Conservation (phyloP, 1,139 yeast species). For the Geotrichum aggregatum region DNA sequence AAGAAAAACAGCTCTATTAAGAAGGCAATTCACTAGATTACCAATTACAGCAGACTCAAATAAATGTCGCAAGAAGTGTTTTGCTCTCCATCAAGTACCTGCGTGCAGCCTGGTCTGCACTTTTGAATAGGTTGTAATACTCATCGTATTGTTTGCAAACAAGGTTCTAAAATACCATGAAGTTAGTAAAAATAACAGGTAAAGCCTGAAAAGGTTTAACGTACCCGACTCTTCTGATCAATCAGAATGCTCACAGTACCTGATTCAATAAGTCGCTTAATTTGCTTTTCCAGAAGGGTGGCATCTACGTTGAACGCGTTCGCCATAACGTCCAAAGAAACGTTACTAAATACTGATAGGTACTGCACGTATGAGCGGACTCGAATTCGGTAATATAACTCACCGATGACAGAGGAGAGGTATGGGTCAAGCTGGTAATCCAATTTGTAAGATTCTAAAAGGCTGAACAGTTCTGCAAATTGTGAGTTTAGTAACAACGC, state of each 20-base stretch:
- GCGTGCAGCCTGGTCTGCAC: slow-evolving; percentile 12
- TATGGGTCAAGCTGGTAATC: slow-evolving; percentile 26
- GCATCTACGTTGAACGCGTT: slow-evolving; percentile 13
- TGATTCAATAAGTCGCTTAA: slow-evolving; percentile 17
- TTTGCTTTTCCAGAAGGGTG: slow-evolving; percentile 13
- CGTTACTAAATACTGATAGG: slow-evolving; percentile 25
- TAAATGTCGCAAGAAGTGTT: slow-evolving; percentile 12
- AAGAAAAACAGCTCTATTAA: no score
- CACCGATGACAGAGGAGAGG: slow-evolving; percentile 22
- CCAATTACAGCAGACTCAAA: no score
- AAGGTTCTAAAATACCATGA: background rate
- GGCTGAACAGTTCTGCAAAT: slow-evolving; percentile 23
- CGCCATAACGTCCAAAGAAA: slow-evolving; percentile 23
- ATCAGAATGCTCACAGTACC: slow-evolving; percentile 20
- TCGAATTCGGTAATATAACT: slow-evolving; percentile 22
- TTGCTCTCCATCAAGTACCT: slow-evolving; percentile 10
- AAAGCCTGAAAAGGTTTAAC: background rate
- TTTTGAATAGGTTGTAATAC: background rate
- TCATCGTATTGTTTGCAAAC: slow-evolving; percentile 7
- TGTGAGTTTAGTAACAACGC: slow-evolving; percentile 22
- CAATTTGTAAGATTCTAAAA: slow-evolving; percentile 23
- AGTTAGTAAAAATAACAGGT: background rate
- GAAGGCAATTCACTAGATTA: no score
- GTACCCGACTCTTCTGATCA: slow-evolving; percentile 22
- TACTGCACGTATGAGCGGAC: slow-evolving; percentile 28